Evolutionary conservation across 176 grass and related monocot genomes (phyloP).

Genomic region (Oryza meyeriana): DNA sequence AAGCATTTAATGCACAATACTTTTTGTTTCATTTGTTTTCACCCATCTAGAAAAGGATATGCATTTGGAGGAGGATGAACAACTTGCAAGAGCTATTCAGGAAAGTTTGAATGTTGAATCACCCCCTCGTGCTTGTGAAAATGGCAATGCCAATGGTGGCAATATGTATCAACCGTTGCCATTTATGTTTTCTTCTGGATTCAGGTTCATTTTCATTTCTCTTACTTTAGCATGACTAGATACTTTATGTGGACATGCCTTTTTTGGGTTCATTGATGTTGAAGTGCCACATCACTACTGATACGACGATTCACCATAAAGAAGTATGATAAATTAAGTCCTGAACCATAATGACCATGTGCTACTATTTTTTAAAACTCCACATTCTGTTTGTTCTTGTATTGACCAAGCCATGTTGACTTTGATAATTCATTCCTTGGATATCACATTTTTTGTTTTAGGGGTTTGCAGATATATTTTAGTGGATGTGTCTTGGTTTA

Average conservation of each 20-base stretch:
- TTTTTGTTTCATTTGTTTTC: conserved; percentile 32
- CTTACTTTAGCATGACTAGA: conserved; percentile 5
- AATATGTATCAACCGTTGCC: conserved; percentile 56
- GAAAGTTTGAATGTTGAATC: conserved; percentile 87
- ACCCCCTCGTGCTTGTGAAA: conserved; percentile 50
- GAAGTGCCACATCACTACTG: conserved; percentile 10
- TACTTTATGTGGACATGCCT: conserved; percentile 15
- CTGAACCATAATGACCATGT: not conserved
- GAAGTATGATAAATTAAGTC: conserved; percentile 5
- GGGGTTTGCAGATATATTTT: not conserved
- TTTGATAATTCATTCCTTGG: not conserved
- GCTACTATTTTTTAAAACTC: not conserved
- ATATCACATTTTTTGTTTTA: not conserved
- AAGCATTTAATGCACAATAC: conserved; percentile 14
- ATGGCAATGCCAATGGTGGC: conserved; percentile 42
- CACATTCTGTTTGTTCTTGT: not conserved
- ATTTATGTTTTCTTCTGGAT: conserved; percentile 74
- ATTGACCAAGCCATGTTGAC: not conserved
- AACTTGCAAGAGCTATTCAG: conserved; percentile 95
- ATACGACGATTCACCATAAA: not conserved
- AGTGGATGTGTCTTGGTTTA: not conserved
- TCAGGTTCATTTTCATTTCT: conserved; percentile 52
- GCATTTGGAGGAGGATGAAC: conserved; percentile 92
- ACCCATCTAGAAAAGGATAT: conserved; percentile 53
- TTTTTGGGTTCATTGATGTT: conserved; percentile 17